Conservation (phyloP, 495 filamentous ascomycete species). For the Hypoxylon intermedium region DNA sequence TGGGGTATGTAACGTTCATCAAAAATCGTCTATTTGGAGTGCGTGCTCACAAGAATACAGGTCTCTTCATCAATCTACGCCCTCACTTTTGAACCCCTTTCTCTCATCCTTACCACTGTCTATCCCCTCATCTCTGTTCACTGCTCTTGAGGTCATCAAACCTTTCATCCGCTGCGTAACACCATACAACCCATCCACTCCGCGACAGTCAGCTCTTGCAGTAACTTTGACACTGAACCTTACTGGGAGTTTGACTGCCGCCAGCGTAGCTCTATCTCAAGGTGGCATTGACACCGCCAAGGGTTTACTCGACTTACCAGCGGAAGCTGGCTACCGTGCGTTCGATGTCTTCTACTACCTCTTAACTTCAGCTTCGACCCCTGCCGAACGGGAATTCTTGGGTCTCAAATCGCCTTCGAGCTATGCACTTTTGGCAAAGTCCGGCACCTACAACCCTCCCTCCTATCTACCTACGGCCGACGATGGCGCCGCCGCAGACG, state of each 20-base stretch:
- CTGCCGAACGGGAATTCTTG: slow-evolving; percentile 90
- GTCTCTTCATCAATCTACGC: slow-evolving; percentile 86
- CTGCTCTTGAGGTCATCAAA: slow-evolving; percentile 76
- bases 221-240: slow-evolving; percentile 83
- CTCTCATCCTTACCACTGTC: slow-evolving; percentile 78
- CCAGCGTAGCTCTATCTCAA: slow-evolving; percentile 79
- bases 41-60: slow-evolving; percentile 51
- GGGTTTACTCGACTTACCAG: slow-evolving; percentile 82
- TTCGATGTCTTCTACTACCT: slow-evolving; percentile 99
- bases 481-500: slow-evolving; percentile 90
- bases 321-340: slow-evolving; percentile 83
- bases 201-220: slow-evolving; percentile 80
- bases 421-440: slow-evolving; percentile 80
- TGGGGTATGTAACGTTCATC: slow-evolving; percentile 66
- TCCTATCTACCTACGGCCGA: slow-evolving; percentile 92
- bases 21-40: slow-evolving; percentile 8
- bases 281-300: slow-evolving; percentile 85
- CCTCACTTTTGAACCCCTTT: slow-evolving; percentile 83
- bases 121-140: slow-evolving; percentile 74
- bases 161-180: slow-evolving; percentile 89
- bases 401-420: slow-evolving; percentile 77
- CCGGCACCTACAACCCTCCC: slow-evolving; percentile 85
- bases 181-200: slow-evolving; percentile 83
- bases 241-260: slow-evolving; percentile 75
- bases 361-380: slow-evolving; percentile 85